Percentiles rank a stretch among this genome's conserved stretches.
phyloP scores from a whole-genome alignment of 2,329 filamentous ascomycete species.

The Exophiala sideris region DNA sequence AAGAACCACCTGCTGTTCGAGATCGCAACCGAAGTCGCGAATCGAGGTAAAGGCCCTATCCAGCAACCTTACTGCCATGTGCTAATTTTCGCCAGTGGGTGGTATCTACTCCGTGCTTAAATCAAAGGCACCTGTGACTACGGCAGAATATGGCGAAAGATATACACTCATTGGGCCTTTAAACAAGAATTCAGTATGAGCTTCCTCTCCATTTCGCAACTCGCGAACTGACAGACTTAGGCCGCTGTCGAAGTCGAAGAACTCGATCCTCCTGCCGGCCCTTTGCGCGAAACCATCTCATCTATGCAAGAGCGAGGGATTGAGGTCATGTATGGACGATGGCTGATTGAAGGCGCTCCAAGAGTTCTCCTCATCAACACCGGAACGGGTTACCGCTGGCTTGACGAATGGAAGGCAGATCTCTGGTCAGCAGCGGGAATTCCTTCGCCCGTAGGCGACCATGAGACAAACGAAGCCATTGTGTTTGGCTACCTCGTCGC shows the following conservation, averaged over 20 bases:
- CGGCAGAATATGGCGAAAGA: conserved; percentile 94
- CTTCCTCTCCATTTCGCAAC: background rate
- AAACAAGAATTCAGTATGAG: conserved; percentile 78
- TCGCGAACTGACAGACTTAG: conserved; percentile 44
- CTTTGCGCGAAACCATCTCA: conserved; percentile 76
- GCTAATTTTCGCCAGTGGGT: conserved; percentile 61
- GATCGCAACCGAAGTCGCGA: conserved; percentile 93
- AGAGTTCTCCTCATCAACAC: conserved; percentile 93
- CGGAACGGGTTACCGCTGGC: conserved; percentile 81
- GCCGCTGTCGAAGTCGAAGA: conserved; percentile 98
- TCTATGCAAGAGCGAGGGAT: conserved; percentile 92
- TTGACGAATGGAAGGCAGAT: conserved; percentile 96
- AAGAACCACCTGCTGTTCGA: conserved; percentile 96
- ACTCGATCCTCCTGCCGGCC: conserved; percentile 76
- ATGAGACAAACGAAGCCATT: conserved; percentile 95
- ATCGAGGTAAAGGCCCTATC: conserved; percentile 64
- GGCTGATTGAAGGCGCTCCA: conserved; percentile 95
- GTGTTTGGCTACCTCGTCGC: conserved; percentile 96
- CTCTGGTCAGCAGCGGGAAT: conserved; percentile 91
- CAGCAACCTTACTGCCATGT: conserved; percentile 19
- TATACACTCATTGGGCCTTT: conserved; percentile 94
- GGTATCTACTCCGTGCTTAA: conserved; percentile 99
- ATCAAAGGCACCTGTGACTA: conserved; percentile 96
- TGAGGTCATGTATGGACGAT: conserved; percentile 85
- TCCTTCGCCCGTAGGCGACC: conserved; percentile 84